phyloP scores from a whole-genome alignment of 1,284 basidiomycete genomes.

The Cerrena zonata region DNA sequence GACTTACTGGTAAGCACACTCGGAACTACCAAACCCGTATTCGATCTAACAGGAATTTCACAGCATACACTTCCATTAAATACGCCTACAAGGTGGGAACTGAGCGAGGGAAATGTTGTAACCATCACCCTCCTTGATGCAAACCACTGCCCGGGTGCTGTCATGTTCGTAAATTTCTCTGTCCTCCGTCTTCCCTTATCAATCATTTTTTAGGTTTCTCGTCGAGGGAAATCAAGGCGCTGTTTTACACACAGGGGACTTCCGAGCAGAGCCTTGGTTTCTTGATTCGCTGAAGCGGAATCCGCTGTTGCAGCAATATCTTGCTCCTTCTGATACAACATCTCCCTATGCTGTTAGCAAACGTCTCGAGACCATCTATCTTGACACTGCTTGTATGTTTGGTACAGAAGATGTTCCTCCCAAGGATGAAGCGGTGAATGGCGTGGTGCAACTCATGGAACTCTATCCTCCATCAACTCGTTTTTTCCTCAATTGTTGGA shows the following conservation, averaged over 20 bases:
- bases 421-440: conserved; percentile 67
- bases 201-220: conserved; percentile 63
- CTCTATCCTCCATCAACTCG: conserved; percentile 59
- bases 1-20: conserved; percentile 52
- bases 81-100: conserved; percentile 56
- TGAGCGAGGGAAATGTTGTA: conserved; percentile 54
- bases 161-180: conserved; percentile 56
- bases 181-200: background rate
- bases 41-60: background rate
- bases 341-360: conserved; percentile 21
- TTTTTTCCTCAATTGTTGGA: conserved; percentile 91
- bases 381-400: conserved; percentile 76
- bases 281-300: conserved; percentile 62
- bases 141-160: conserved; percentile 90
- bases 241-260: conserved; percentile 87
- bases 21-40: background rate
- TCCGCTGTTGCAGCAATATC: conserved; percentile 66
- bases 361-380: conserved; percentile 75
- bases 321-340: conserved; percentile 33
- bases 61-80: conserved; percentile 53
- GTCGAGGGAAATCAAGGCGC: conserved; percentile 70
- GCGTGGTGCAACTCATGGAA: conserved; percentile 64
- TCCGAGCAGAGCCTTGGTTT: conserved; percentile 81
- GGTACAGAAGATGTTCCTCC: conserved; percentile 60
- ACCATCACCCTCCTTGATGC: conserved; percentile 82